Evolutionary conservation across 208 protist genomes (phyloP).

Genomic region (Polymyxa betae): DNA sequence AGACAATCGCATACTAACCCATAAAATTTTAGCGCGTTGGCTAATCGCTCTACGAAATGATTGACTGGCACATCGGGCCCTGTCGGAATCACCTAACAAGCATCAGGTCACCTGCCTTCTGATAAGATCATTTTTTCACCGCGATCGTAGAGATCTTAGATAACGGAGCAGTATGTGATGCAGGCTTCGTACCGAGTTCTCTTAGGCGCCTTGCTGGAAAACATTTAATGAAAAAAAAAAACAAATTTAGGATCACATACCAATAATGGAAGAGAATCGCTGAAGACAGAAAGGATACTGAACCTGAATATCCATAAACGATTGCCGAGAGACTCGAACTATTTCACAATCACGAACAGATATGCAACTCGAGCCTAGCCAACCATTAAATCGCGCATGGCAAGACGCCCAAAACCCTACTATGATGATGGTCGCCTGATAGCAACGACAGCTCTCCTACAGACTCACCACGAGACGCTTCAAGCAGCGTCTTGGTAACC

Average conservation of each 20-base stretch:
- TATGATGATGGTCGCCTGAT: neutral
- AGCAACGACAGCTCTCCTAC: slow-evolving; percentile 20
- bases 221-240: slow-evolving; percentile 25
- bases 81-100: neutral
- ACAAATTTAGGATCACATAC: neutral
- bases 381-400: neutral
- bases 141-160: slow-evolving; percentile 43
- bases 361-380: slow-evolving; percentile 7
- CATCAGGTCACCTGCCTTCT: no score
- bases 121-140: no score
- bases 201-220: neutral
- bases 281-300: neutral
- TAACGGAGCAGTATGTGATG: neutral
- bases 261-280: slow-evolving; percentile 34
- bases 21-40: slow-evolving; percentile 10
- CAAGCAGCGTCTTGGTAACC: neutral
- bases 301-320: slow-evolving; percentile 20
- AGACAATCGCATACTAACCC: neutral
- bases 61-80: neutral
- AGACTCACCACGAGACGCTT: slow-evolving; percentile 29
- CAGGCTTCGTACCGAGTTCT: neutral
- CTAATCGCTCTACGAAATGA: neutral
- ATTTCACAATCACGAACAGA: slow-evolving; percentile 51
- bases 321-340: neutral
- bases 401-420: neutral